Percentiles rank a stretch among this genome's conserved stretches.
phyloP scores from a whole-genome alignment of 805 yeast genomes.

The Tetrapisispora namnaoensis region DNA sequence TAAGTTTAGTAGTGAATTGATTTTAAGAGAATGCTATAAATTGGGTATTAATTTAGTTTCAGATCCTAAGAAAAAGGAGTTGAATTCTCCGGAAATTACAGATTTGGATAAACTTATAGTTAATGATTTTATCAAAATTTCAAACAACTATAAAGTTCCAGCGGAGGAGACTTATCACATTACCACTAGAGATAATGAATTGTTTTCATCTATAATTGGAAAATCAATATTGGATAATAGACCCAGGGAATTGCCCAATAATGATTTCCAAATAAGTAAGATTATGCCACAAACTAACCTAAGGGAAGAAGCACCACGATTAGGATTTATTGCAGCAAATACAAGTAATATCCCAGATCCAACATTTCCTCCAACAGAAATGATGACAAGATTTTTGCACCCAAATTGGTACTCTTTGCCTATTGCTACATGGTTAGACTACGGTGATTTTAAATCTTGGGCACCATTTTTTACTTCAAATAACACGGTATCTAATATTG shows the following conservation, averaged over 20 bases:
- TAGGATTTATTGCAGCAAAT: conserved; percentile 40
- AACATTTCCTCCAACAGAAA: conserved; percentile 41
- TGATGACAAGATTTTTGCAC: conserved; percentile 44
- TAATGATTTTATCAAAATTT: conserved; percentile 52
- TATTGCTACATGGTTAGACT: conserved; percentile 54
- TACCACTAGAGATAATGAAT: conserved; percentile 56
- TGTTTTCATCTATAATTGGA: conserved; percentile 64
- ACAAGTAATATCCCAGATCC: conserved; percentile 40
- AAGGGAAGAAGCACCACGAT: conserved; percentile 31
- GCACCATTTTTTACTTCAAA: conserved; percentile 60
- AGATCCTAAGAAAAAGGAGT: neutral
- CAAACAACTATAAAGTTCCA: conserved; percentile 39
- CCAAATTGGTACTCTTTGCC: conserved; percentile 60
- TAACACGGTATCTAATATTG: conserved; percentile 42
- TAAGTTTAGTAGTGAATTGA: conserved; percentile 50
- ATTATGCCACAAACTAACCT: conserved; percentile 45
- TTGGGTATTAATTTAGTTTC: conserved; percentile 27
- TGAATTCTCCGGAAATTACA: conserved; percentile 8
- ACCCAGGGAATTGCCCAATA: conserved; percentile 55
- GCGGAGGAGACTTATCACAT: conserved; percentile 60
- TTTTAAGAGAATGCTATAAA: conserved; percentile 51
- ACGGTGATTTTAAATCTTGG: conserved; percentile 41
- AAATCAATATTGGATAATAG: conserved; percentile 72
- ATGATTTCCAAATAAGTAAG: conserved; percentile 50
- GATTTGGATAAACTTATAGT: conserved; percentile 35